Evolutionary conservation across 768 basidiomycete genomes (phyloP), one percentile per base, ranked within the genome.

Genomic region (Phanerochaete sordida): DNA sequence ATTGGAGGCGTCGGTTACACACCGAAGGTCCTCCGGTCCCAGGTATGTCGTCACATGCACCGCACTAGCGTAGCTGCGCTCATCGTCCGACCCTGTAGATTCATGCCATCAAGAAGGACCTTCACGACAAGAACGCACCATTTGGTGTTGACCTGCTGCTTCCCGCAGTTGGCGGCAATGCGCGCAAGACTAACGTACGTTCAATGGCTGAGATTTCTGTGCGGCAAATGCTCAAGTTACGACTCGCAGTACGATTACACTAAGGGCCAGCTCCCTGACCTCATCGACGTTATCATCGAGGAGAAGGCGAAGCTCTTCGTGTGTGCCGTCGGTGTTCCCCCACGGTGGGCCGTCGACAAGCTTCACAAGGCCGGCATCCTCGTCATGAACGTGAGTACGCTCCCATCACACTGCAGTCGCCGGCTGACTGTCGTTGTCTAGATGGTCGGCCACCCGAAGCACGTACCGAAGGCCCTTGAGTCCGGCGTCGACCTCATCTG

Each of bases 381-480:
- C 37, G 80, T 95, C 66, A 95, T 94, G 92, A 95, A 95, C 63
- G 85, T 86, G 66, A 50, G 44, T 30, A n/a, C 15, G 16, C 46
- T 46, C 27, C 43, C 39, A 28, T 26, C 27, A 30, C 39, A 45
- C 37, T 16, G 21, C 37, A 28, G 48, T 47, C 47, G 30, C 39
- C 13, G 26, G 33, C 30, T n/a, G 44, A 46, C 15, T 35, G 19
- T 23, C n/a, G n/a, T 30, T 33, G 15, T 8, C 21, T 62, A 83
- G 80, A 94, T 93, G 91, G 88, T 96, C 60, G 95, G 95, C n/a
- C 91, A 94, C 69, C 93, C 94, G 13, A 96, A 94, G 70, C 91
- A 94, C 71, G 90, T 90, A 47, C 63, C 76, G 49, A 91, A 90
- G 71, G 91, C 91, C 8, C 81, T 96, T 31, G 90, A 81, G 2